Evolutionary conservation across 1,139 yeast species (phyloP).

Genomic region (Tardiomyces digboiensis): DNA sequence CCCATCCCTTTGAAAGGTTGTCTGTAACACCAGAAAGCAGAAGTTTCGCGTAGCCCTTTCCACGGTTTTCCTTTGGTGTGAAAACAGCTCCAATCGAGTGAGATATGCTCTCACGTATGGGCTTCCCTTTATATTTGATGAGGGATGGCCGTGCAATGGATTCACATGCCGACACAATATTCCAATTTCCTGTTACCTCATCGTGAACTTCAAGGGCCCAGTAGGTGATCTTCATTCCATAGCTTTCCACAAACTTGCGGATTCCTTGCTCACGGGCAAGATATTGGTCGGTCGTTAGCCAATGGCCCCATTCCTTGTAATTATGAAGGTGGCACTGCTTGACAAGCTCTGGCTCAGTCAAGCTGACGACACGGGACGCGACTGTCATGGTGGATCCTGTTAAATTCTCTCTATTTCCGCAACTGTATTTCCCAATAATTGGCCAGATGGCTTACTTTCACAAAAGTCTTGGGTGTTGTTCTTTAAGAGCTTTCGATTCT

Average conservation of each 20-base stretch:
- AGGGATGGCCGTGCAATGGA: conserved; percentile 35
- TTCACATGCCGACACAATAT: conserved; percentile 37
- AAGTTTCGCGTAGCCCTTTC: conserved; percentile 50
- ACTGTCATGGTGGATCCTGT: neutral
- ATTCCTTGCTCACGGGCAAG: conserved; percentile 18
- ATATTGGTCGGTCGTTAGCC: conserved; percentile 17
- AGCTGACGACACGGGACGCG: neutral
- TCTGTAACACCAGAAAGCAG: conserved; percentile 38
- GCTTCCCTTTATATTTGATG: conserved; percentile 16
- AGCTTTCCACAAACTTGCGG: conserved; percentile 10
- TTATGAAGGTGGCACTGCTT: conserved; percentile 41
- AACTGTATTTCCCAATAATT: too few relatives aligned
- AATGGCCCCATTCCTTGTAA: conserved; percentile 39
- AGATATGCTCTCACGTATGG: conserved; percentile 27
- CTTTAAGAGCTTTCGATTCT: neutral
- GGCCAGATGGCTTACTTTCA: too few relatives aligned
- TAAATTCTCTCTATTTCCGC: too few relatives aligned
- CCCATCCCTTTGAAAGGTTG: conserved; percentile 30
- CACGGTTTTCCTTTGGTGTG: conserved; percentile 46
- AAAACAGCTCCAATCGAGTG: conserved; percentile 58
- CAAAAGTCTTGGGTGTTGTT: too few relatives aligned
- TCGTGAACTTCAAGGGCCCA: conserved; percentile 19
- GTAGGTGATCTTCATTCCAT: conserved; percentile 14
- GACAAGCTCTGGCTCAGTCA: conserved; percentile 33
- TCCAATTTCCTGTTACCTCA: conserved; percentile 11